Evolutionary conservation across 495 filamentous ascomycete species (phyloP).

Genomic region (Rostrohypoxylon terebratum): DNA sequence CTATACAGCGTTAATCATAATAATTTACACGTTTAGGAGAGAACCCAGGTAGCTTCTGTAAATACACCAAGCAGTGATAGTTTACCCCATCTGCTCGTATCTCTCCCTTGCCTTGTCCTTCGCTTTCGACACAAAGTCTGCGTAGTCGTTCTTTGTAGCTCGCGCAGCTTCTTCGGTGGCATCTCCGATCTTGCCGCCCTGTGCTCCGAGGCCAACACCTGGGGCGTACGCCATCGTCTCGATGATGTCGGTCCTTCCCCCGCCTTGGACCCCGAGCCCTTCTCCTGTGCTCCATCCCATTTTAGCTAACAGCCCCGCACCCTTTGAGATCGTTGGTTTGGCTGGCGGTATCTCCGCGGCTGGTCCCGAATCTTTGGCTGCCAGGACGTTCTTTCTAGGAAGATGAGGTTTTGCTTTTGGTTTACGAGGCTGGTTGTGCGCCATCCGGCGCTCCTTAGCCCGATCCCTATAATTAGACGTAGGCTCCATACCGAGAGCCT

Average conservation of each 20-base stretch:
- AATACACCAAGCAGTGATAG: not conserved
- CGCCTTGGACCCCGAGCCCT: constrained; percentile 83
- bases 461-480: constrained; percentile 80
- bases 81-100: constrained; percentile 70
- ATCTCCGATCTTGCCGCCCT: constrained; percentile 85
- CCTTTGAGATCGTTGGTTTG: constrained; percentile 74
- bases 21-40: not conserved
- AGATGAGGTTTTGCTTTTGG: constrained; percentile 61
- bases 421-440: constrained; percentile 74
- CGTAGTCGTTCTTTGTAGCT: constrained; percentile 75
- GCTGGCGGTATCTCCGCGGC: constrained; percentile 32
- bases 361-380: constrained; percentile 45
- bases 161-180: constrained; percentile 81
- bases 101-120: constrained; percentile 83
- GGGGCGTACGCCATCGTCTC: constrained; percentile 81
- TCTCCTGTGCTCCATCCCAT: constrained; percentile 89
- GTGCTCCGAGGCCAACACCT: constrained; percentile 87
- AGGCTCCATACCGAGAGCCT: constrained; percentile 46
- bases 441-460: constrained; percentile 81
- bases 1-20: not conserved
- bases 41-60: not conserved
- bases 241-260: constrained; percentile 81
- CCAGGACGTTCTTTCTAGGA: constrained; percentile 51
- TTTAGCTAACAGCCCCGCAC: constrained; percentile 84
- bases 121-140: constrained; percentile 81